A percentile compares a stretch with the other conserved stretches of the same genome.
phyloP scores from a whole-genome alignment of 495 filamentous ascomycete species.

The Penicillium tannophilum region DNA sequence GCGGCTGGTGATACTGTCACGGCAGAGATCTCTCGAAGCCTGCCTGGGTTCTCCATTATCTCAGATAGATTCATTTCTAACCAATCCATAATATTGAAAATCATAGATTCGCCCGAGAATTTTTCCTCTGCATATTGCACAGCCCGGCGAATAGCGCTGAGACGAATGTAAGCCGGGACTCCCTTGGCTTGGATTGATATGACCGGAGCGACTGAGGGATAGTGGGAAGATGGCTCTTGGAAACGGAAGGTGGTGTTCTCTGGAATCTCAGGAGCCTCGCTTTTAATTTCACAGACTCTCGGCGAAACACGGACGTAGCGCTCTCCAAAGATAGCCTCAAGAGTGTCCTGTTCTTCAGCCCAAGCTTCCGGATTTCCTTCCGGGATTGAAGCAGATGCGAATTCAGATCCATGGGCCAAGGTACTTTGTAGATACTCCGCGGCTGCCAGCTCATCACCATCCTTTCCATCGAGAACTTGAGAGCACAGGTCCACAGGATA shows the following conservation, averaged over 20 bases:
- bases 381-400: slow-evolving; percentile 17
- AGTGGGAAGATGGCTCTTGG: slow-evolving; percentile 56
- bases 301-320: slow-evolving; percentile 58
- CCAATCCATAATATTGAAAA: slow-evolving; percentile 90
- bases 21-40: slow-evolving; percentile 76
- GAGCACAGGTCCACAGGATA: slow-evolving; percentile 84
- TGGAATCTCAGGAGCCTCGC: slow-evolving; percentile 44
- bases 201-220: slow-evolving; percentile 76
- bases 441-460: slow-evolving; percentile 74
- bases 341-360: slow-evolving; percentile 78
- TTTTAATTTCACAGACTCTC: slow-evolving; percentile 64
- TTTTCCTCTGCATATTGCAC: slow-evolving; percentile 66
- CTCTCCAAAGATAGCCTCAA: slow-evolving; percentile 78
- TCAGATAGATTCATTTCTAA: slow-evolving; percentile 72
- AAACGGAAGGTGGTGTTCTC: slow-evolving; percentile 49
- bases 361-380: slow-evolving; percentile 55
- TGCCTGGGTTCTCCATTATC: slow-evolving; percentile 82
- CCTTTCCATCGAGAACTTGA: slow-evolving; percentile 65
- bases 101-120: slow-evolving; percentile 79
- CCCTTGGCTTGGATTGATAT: slow-evolving; percentile 63
- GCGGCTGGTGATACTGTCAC: slow-evolving; percentile 43
- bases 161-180: slow-evolving; percentile 89
- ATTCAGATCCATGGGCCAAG: slow-evolving; percentile 47
- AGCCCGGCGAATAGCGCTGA: slow-evolving; percentile 82
- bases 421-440: slow-evolving; percentile 76